Evolutionary conservation across 345 rosid genomes (phyloP), one percentile per base, ranked within the genome.

Genomic region (Eutrema japonicum): DNA sequence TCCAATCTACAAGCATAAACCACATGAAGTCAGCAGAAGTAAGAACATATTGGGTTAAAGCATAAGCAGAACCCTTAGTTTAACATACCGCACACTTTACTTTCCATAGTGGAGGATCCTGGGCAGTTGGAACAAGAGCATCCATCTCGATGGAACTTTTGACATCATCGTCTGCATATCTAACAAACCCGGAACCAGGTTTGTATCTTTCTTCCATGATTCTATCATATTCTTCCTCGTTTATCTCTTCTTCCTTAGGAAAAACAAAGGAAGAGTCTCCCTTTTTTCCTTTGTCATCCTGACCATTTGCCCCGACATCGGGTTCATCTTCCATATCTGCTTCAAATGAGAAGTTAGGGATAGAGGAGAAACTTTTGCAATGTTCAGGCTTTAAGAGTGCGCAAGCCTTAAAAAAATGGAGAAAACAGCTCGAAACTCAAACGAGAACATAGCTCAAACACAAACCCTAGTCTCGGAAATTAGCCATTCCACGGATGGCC

Each of bases 121-220:
- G 81, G 50, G 78, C 13, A 46, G 84, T 80, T 68, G 89, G 83
- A 62, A 80, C 49, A 37, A 69, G 59, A 73, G 78, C 78, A 85
- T 84, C 80, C 81, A 77, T 84, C 46, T 92, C 96, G 29, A 81
- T 66, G 13, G 82, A 73, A 62, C 67, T 77, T 82, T 90, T 88
- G 9, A 72, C 76, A 55, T 79, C 88, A 82, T 88, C 93, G 47
- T 81, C 96, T n/a, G 85, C 85, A 73, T 77, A 84, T 43, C 75
- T 79, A 22, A 79, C 68, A 75, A 84, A 87, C 16, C 71, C 73
- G 35, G 92, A 80, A 64, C 84, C 86, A 32, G 76, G 75, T 55
- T 75, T 88, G 79, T 83, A 92, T 30, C 91, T 85, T 51, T 89
- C 96, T 72, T 95, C 97, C 96, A 92, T 86, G 59, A 95, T 84